These are phyloP conservation scores for Backusella circina DNA, from an alignment of 192 early-diverging fungal genomes.

Conservation along the genomic window DNA sequence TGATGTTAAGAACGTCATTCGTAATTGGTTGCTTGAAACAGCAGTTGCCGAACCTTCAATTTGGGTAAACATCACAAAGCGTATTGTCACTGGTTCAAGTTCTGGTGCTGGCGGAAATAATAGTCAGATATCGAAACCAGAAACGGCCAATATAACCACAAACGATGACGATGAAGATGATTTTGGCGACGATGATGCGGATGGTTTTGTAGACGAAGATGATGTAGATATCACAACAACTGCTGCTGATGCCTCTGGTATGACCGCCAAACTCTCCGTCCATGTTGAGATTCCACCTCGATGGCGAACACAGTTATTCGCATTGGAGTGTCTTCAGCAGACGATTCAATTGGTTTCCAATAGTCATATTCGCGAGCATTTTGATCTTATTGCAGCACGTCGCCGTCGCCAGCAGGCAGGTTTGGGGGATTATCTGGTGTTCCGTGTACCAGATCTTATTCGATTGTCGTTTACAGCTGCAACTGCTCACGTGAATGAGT, in stretches of 20 bases:
- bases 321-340: slow-evolving; percentile 66
- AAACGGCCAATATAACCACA: slow-evolving; percentile 2
- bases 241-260: slow-evolving; percentile 29
- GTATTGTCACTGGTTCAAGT: slow-evolving; percentile 56
- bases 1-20: slow-evolving; percentile 59
- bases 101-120: not conserved
- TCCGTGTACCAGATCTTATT: slow-evolving; percentile 81
- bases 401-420: slow-evolving; percentile 48
- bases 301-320: slow-evolving; percentile 84
- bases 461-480: slow-evolving; percentile 89
- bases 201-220: slow-evolving; percentile 37
- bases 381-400: slow-evolving; percentile 63
- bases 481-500: slow-evolving; percentile 65
- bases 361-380: slow-evolving; percentile 59
- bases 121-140: slow-evolving; percentile 28
- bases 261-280: slow-evolving; percentile 20
- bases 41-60: slow-evolving; percentile 65
- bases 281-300: slow-evolving; percentile 50
- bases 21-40: slow-evolving; percentile 57
- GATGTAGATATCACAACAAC: slow-evolving; percentile 28
- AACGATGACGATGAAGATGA: slow-evolving; percentile 24
- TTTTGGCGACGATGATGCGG: slow-evolving; percentile 41
- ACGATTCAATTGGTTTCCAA: slow-evolving; percentile 58
- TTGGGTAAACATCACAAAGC: slow-evolving; percentile 82
- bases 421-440: slow-evolving; percentile 66